Evolutionary conservation across 2,329 filamentous ascomycete species (phyloP), one percentile per base, ranked within the genome.

Genomic region (Graphilbum sp.): DNA sequence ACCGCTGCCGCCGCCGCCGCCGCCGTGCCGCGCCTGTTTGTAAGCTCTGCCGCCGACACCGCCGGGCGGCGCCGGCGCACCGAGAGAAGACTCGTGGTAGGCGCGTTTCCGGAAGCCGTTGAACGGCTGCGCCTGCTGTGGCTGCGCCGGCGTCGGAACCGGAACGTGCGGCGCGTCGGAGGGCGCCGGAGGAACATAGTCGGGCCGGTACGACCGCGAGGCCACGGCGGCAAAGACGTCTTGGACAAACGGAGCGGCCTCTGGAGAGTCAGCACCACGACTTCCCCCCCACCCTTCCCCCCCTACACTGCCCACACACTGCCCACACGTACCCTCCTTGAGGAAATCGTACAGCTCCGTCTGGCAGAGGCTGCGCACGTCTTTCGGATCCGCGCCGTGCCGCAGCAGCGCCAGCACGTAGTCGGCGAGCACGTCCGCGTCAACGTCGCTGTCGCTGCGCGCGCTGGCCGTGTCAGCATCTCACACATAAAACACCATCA

Each of bases 361-460:
- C 51, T 82, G 66, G 55, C 79, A 85, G 37, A 79, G 69, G 48
- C 67, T 62, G 50, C 74, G 70, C 38, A 86, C 75, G 17, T 70
- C 64, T n/a, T 67, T 64, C 31, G 68, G 61, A 36, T 73, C 65
- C 43, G 77, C 78, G 46, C 85, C 79, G 43, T 80, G 75, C 39
- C 72, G 71, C 34, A 88, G 60, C 17, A 90, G 68, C 7, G 80
- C 82, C 43, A 87, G 66, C n/a, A 88, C 78, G 53, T 87, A 90
- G 49, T 90, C 83, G 34, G 81, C 82, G 3, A 90, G 73, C 5
- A 88, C 80, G 50, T 86, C 82, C 24, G 77, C 72, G 53, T 90
- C 83, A 35, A 88, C 80, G 51, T 86, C 82, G 31, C 75, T 72
- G 52, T 88, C 83, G 36, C 80, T 81, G 50, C 87, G 81, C 21